A percentile compares a stretch with the other conserved stretches of the same genome.
Evolutionary conservation across 2,329 filamentous ascomycete genomes (phyloP).

Genomic region (Aspergillus neotritici): DNA sequence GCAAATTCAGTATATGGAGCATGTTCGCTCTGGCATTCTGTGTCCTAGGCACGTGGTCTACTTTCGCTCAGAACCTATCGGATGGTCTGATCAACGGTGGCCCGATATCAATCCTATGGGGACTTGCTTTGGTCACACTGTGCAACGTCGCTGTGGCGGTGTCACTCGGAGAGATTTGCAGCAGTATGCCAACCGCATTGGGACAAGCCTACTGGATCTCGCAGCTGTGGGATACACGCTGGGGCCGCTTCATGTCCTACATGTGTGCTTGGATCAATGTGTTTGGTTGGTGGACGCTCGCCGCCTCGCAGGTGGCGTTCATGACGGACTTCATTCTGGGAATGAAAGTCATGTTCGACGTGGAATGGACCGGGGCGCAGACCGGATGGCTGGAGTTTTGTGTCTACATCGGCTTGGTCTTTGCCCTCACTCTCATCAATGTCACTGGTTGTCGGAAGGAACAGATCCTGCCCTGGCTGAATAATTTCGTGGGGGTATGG

Average conservation of each 20-base stretch:
- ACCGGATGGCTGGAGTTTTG: conserved; percentile 52
- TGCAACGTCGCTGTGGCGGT: conserved; percentile 52
- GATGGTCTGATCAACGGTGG: conserved; percentile 52
- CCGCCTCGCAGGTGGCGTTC: conserved; percentile 53
- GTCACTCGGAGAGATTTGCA: conserved; percentile 53
- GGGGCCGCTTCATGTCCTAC: conserved; percentile 50
- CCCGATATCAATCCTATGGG: conserved; percentile 52
- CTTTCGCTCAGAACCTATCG: conserved; percentile 50
- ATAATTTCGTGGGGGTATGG: conserved; percentile 52
- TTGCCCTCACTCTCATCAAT: conserved; percentile 48
- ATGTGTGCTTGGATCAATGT: conserved; percentile 58
- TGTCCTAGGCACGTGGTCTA: conserved; percentile 54
- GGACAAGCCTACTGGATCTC: conserved; percentile 57
- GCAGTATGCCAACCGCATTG: conserved; percentile 55
- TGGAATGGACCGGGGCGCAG: conserved; percentile 42
- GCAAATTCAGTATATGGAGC: conserved; percentile 51
- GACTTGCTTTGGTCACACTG: conserved; percentile 47
- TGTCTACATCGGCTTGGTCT: conserved; percentile 49
- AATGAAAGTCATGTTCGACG: conserved; percentile 52
- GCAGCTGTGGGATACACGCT: conserved; percentile 34
- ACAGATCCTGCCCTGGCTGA: conserved; percentile 47
- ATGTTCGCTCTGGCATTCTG: conserved; percentile 55
- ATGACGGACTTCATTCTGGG: conserved; percentile 54
- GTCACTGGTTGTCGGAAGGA: conserved; percentile 49
- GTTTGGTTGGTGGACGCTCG: conserved; percentile 55